Evolutionary conservation across 768 basidiomycete species (phyloP).

Genomic region (Termitomyces sp.): DNA sequence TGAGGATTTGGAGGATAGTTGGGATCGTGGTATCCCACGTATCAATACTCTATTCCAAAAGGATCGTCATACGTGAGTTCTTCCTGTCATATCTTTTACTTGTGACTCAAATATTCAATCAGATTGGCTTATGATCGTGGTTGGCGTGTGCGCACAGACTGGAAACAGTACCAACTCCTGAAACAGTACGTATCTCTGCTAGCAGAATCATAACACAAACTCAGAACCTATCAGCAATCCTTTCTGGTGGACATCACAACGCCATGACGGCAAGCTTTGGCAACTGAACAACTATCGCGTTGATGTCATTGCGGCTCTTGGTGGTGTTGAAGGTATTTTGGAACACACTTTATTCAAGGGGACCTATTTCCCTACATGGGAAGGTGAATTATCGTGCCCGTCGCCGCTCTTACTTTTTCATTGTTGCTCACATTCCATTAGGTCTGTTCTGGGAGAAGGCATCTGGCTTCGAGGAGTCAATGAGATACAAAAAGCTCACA

Average conservation of each 20-base stretch:
- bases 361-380: conserved; percentile 97
- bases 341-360: conserved; percentile 98
- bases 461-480: conserved; percentile 93
- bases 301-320: conserved; percentile 96
- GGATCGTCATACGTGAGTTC: conserved; percentile 81
- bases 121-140: conserved; percentile 92
- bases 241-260: conserved; percentile 99
- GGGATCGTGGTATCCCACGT: conserved; percentile 97
- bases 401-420: not conserved
- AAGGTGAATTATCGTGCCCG: conserved; percentile 42
- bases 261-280: conserved; percentile 96
- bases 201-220: not conserved
- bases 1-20: conserved; percentile 96
- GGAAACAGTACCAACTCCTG: conserved; percentile 94
- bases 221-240: conserved; percentile 59
- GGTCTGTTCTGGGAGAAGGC: conserved; percentile 99
- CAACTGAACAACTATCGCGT: conserved; percentile 98
- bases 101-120: conserved; percentile 27
- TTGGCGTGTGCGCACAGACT: conserved; percentile 96
- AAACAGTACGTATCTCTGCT: conserved; percentile 60
- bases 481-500: conserved; percentile 94
- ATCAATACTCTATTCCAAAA: conserved; percentile 99
- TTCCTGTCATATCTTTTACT: not conserved
- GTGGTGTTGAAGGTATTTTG: conserved; percentile 93
- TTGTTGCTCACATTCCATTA: conserved; percentile 12